Evolutionary conservation across 2,329 filamentous ascomycete species (phyloP).

Genomic region (Fusarium buxicola): DNA sequence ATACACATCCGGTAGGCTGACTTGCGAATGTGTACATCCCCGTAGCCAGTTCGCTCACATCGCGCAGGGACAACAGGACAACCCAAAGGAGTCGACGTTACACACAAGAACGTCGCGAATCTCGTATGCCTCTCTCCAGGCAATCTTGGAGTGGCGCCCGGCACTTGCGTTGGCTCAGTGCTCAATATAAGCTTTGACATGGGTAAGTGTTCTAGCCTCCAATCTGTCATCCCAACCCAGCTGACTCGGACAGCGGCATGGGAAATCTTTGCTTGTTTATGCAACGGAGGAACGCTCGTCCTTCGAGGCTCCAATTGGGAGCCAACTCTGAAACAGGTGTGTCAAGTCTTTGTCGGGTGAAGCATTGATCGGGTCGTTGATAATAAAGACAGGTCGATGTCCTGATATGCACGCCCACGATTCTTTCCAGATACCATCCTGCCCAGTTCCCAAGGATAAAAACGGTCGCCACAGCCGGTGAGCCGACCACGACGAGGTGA

Average conservation of each 20-base stretch:
- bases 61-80: conserved; percentile 62
- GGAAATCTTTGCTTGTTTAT: conserved; percentile 68
- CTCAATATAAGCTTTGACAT: conserved; percentile 71
- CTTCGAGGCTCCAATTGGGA: conserved; percentile 64
- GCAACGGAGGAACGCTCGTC: conserved; percentile 68
- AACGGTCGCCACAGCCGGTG: conserved; percentile 66
- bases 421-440: conserved; percentile 62
- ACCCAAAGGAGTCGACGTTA: conserved; percentile 69
- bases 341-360: conserved; percentile 6
- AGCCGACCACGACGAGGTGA: conserved; percentile 61
- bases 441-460: conserved; percentile 62
- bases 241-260: conserved; percentile 61
- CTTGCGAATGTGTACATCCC: not conserved
- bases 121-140: conserved; percentile 63
- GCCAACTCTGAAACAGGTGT: conserved; percentile 58
- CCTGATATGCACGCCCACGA: conserved; percentile 66
- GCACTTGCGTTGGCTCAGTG: conserved; percentile 65
- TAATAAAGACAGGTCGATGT: conserved; percentile 58
- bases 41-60: conserved; percentile 2
- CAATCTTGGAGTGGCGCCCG: conserved; percentile 61
- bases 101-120: conserved; percentile 66
- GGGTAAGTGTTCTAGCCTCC: conserved; percentile 56
- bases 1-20: conserved; percentile 63
- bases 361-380: conserved; percentile 4
- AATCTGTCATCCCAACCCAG: not conserved